Base-by-base conservation (phyloP, 2,329 filamentous ascomycete species). In the Colletotrichum limetticola region DNA sequence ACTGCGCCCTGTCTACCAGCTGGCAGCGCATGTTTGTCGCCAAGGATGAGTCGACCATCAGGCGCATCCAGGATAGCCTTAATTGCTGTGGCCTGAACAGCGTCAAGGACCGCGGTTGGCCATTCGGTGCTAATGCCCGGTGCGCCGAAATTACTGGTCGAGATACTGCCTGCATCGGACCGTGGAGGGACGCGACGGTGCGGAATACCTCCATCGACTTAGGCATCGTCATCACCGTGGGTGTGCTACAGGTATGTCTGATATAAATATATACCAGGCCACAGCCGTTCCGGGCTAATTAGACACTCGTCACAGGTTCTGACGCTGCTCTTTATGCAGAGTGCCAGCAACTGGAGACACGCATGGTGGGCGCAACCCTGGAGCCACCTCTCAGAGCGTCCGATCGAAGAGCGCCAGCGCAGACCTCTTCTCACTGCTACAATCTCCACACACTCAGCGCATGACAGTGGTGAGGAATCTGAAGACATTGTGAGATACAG, bases 41-140 rank as follows among this genome's bases (percentile, higher is more conserved):
- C 0, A 89, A 91, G 72, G 84, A 93, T 67, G 85, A 74, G 1
- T 74, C 76, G 0, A 80, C 85, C 2, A 87, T 94, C 69, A 83
- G 86, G 55, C 80, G 82, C 2, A 91, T 95, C 63, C 93, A 95
- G 77, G 90, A 94, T 78, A 80, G 86, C 0, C 87, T 93, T 37
- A 78, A 87, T 8, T 95, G 93, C 82, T 95, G 93, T 76, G 93
- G 93, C 0, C 84, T 93, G 42, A 85, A 85, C 68, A 86, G 84
- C 5, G 78, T 89, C 32, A 80, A 78, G 35, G 91, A 95, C 77
- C 89, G 88, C 75, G 87, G 89, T 0, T 94, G 87, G 84, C 93
- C 92, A 0, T 93, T 93, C 71, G 80, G 64, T 75, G 77, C 63
- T 62, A 80, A 57, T 74, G 77, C 55, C 55, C 68, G 24, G 14